Percentiles rank a stretch among this genome's conserved stretches.
Evolutionary conservation across 306 rosid genomes (phyloP).

Genomic region (Abrus pulchellus): DNA sequence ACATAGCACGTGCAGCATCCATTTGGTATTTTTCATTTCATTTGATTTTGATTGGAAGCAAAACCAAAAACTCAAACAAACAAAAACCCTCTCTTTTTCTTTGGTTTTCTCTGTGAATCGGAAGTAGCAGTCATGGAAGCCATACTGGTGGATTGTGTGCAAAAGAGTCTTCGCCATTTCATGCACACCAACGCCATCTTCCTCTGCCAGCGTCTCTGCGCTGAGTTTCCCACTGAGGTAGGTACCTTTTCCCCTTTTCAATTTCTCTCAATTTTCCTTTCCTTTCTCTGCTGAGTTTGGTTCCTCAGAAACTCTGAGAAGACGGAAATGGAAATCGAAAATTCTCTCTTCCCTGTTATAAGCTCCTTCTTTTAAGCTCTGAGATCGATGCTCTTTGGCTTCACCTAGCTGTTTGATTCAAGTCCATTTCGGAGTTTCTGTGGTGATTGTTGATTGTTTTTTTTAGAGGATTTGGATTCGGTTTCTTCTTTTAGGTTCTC

Average conservation of each 20-base stretch:
- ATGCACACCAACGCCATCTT: conserved; percentile 87
- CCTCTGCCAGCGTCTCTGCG: conserved; percentile 92
- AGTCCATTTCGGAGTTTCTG: conserved; percentile 21
- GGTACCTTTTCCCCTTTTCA: conserved; percentile 20
- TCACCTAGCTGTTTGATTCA: conserved; percentile 26
- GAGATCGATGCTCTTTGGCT: conserved; percentile 47
- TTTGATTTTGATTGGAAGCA: conserved; percentile 17
- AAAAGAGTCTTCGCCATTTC: conserved; percentile 87
- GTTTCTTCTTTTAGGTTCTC: conserved; percentile 33
- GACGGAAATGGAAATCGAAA: neutral
- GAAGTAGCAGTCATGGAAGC: conserved; percentile 73
- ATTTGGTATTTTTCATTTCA: conserved; percentile 7
- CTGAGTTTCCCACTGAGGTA: conserved; percentile 74
- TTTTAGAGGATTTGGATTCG: conserved; percentile 16
- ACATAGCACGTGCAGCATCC: conserved; percentile 40
- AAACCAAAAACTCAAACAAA: conserved; percentile 18
- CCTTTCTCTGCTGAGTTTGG: conserved; percentile 22
- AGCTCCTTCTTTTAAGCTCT: conserved; percentile 33
- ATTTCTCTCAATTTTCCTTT: neutral
- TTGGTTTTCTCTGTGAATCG: neutral
- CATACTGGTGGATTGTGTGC: conserved; percentile 73
- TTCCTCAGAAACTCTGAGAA: conserved; percentile 20
- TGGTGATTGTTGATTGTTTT: conserved; percentile 8
- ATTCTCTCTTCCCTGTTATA: neutral
- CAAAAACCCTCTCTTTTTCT: neutral